These are phyloP conservation scores for Volutella citrinella DNA, from an alignment of 2,329 filamentous ascomycete species.

Conservation along the genomic window DNA sequence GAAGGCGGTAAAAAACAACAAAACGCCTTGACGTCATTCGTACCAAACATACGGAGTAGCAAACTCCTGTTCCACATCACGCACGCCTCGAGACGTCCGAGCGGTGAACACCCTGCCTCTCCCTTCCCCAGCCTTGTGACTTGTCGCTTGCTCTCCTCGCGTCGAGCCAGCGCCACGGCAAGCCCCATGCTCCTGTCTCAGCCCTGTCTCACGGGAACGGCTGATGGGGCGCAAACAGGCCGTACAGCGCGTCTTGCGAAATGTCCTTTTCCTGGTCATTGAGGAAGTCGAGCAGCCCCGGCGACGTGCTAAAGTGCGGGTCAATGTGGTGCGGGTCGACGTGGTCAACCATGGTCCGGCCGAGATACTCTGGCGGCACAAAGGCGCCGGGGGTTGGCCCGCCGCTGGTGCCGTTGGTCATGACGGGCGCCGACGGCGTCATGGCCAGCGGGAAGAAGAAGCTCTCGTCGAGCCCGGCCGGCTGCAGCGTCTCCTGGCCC, in stretches of 20 bases:
- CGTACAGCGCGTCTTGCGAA: conserved; percentile 29
- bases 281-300: conserved; percentile 24
- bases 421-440: conserved; percentile 13
- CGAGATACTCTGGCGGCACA: conserved; percentile 17
- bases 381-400: conserved; percentile 5
- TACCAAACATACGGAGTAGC: too few species aligned
- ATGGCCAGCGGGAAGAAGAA: conserved; percentile 28
- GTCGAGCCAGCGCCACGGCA: too few species aligned
- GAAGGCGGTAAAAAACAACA: too few species aligned
- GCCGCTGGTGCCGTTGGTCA: too few species aligned
- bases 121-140: too few species aligned
- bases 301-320: conserved; percentile 22
- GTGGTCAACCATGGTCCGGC: conserved; percentile 22
- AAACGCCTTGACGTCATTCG: too few species aligned
- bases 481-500: conserved; percentile 17
- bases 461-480: conserved; percentile 27
- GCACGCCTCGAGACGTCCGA: too few species aligned
- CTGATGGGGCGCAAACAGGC: conserved; percentile 28
- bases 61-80: too few species aligned
- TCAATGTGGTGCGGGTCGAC: conserved; percentile 24
- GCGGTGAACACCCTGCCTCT: too few species aligned
- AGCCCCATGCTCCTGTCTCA: neutral
- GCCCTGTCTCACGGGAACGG: conserved; percentile 21
- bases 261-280: conserved; percentile 31
- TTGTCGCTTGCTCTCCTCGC: too few species aligned